Evolutionary conservation across 164 flowering plant species (phyloP), one percentile per base, ranked within the genome.

Genomic region (Berberis thunbergii): DNA sequence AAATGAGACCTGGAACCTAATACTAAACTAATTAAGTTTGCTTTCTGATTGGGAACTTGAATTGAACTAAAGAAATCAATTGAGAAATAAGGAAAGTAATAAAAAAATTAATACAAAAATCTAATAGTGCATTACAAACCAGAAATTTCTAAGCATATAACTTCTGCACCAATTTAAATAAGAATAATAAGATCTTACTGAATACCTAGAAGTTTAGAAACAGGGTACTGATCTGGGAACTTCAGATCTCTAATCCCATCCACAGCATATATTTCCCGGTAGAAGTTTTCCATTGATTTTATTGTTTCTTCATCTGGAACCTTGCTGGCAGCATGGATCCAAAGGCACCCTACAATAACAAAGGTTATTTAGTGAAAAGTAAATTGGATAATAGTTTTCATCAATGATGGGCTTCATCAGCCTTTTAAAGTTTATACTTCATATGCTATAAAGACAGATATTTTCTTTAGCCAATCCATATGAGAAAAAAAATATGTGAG

Each of bases 281-380:
- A 95, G 70, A 95, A 95, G 42, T 86, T 86, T 69, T 91, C 99
- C 96, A 91, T 91, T 59, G 99, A 92, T 75, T 87, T 83, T 46
- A 95, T 86, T 58, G 97, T 95, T 38, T 67, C 84, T 46, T 74
- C 79, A 49, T 95, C 99, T 1, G 97, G 97, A 57, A 91, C 80
- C 72, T 91, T 91, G 60, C 91, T 67, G 4, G 99, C 97, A 66
- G 99, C 99, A 80, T 95, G 99, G 70, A 95, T 91, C 99, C 99
- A 95, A 57, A 95, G 86, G 13, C 91, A 84, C 12, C 97, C 99
- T 94, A 57, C 73, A 57, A 2, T 5, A 56, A 3, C 5, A 38
- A 38, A 56, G 39, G 57, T 6, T 48, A 48, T 7, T 48, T 7
- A 6, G 9, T 2, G 10, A 48, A 48, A 11, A 6, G 9, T 2